Conservation (phyloP, 495 filamentous ascomycete species). For the Mytilinidion resinicola region DNA sequence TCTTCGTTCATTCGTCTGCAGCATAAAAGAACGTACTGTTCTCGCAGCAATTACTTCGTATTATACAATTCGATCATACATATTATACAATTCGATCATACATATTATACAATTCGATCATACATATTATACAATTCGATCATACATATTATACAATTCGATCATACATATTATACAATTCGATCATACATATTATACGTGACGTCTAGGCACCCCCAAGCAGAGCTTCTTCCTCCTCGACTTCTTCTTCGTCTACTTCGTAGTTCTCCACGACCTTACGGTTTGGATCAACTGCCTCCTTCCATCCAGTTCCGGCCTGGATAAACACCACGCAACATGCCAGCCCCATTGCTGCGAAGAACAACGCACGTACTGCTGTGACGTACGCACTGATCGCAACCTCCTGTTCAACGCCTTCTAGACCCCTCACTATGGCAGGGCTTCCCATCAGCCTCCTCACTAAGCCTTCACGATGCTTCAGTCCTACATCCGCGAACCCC, state of each 20-base stretch:
- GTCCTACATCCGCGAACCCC: slow-evolving; percentile 51
- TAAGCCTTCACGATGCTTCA: slow-evolving; percentile 46
- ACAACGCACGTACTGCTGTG: slow-evolving; percentile 50
- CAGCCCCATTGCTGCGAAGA: slow-evolving; percentile 51
- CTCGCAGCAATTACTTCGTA: too few species aligned
- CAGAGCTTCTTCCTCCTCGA: slow-evolving; percentile 9
- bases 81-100: too few species aligned
- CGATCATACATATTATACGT: too few species aligned
- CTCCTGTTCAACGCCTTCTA: slow-evolving; percentile 48
- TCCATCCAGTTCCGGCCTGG: slow-evolving; percentile 68
- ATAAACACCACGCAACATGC: slow-evolving; percentile 49
- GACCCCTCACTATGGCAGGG: slow-evolving; percentile 52
- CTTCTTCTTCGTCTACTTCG: neutral
- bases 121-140: too few species aligned
- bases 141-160: too few species aligned
- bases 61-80: too few species aligned
- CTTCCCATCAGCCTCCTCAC: slow-evolving; percentile 61
- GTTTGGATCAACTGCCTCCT: slow-evolving; percentile 4
- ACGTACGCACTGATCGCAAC: slow-evolving; percentile 62
- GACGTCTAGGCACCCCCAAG: slow-evolving; percentile 7
- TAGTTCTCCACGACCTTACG: neutral
- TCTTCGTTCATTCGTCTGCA: too few species aligned
- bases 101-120: too few species aligned
- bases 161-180: too few species aligned
- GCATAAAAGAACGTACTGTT: too few species aligned